phyloP scores from a whole-genome alignment of 176 grass and related monocot species.

The Oryza meyeriana region DNA sequence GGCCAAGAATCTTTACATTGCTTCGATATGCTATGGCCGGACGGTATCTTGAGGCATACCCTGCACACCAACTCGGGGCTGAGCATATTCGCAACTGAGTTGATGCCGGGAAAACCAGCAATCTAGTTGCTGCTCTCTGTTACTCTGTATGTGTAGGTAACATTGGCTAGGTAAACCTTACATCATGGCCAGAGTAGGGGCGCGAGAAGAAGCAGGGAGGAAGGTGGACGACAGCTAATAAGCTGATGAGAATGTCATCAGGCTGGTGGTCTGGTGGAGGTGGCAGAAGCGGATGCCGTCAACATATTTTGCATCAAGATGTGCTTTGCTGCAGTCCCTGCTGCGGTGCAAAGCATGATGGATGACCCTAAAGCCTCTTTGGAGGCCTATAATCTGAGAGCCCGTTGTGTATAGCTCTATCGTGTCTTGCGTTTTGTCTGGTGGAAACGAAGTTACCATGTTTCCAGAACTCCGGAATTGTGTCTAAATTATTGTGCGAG shows the following conservation, averaged over 20 bases:
- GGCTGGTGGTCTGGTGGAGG: neutral
- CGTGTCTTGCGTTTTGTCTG: conserved; percentile 34
- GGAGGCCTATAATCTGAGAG: conserved; percentile 42
- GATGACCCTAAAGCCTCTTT: conserved; percentile 26
- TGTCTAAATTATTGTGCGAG: conserved; percentile 49
- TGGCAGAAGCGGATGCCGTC: conserved; percentile 29
- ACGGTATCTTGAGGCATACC: conserved; percentile 65
- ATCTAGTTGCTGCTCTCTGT: conserved; percentile 46
- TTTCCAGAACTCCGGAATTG: conserved; percentile 29
- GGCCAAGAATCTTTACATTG: conserved; percentile 97
- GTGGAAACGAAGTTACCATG: conserved; percentile 42
- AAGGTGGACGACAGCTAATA: conserved; percentile 29
- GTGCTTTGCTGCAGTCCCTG: conserved; percentile 31
- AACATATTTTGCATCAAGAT: conserved; percentile 36
- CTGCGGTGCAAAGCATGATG: conserved; percentile 35
- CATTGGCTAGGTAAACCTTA: conserved; percentile 38
- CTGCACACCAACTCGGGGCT: conserved; percentile 19
- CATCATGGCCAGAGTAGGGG: conserved; percentile 29
- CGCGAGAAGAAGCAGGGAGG: conserved; percentile 14
- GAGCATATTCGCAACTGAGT: conserved; percentile 34
- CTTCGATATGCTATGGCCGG: conserved; percentile 83
- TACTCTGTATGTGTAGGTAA: conserved; percentile 51
- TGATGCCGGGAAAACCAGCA: conserved; percentile 25
- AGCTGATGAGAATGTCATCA: conserved; percentile 31
- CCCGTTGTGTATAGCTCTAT: conserved; percentile 50